Base-by-base conservation (phyloP, 176 grass and related monocot species). In the Secale cereale region DNA sequence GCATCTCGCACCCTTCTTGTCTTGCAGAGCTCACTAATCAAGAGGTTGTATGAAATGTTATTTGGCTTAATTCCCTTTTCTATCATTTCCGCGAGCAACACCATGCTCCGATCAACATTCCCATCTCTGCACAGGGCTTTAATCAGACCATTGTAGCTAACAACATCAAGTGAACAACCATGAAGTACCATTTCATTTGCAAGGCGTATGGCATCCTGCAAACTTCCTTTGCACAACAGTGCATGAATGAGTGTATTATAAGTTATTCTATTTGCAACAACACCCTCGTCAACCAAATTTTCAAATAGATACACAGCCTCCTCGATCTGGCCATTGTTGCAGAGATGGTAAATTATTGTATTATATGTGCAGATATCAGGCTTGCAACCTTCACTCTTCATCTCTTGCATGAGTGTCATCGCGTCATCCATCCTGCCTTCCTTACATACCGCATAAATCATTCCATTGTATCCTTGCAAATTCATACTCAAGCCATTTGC, bases 221-320 rank as follows among this genome's bases (percentile, higher is more conserved):
- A 92, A 74, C 84, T 90, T 80, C 89, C 89, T 0, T 41, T 87
- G 29, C 66, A 74, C 61, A 93, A 83, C 52, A 95, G 73, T 35
- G 93, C 93, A 72, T 92, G 84, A 78, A 95, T 88, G 50, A 98
- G 81, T 19, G 89, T 98, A 78, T 98, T 95, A 50, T 98, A 98
- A 61, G 96, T 98, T 76, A 95, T 78, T 37, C 62, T 85, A 87
- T 95, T 94, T 22, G 91, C 96, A 3, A 89, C 78, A 69, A 95
- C 70, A 65, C 96, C 91, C 85, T 92, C 85, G 30, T 90, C 76
- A 74, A 94, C 78, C 78, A 95, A 81, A 76, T 94, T 92, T 71
- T 90, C 50, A 82, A 89, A 98, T 19, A 95, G 60, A 79, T 83
- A 20, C 20, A 85, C 78, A 16, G 93, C 96, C 64, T 89, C 91